Evolutionary conservation across 2,329 filamentous ascomycete genomes (phyloP).

Genomic region (Claviceps sp.): DNA sequence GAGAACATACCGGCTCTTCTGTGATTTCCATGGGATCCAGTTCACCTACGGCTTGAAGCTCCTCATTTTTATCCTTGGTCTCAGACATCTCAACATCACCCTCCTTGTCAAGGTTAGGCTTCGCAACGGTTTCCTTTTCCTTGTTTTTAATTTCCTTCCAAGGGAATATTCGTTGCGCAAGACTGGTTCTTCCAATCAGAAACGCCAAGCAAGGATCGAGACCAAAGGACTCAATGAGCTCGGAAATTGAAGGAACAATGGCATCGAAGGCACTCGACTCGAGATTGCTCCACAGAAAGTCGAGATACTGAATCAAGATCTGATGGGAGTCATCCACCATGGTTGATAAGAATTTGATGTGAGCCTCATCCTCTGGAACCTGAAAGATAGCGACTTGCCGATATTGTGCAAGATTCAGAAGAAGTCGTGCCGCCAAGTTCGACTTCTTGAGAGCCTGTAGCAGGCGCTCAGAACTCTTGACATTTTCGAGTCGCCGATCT

Average conservation of each 20-base stretch:
- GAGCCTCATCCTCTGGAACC: slow-evolving; percentile 55
- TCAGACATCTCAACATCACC: slow-evolving; percentile 43
- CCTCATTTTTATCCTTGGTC: slow-evolving; percentile 16
- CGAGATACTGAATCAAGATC: slow-evolving; percentile 76
- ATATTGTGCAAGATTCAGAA: slow-evolving; percentile 87
- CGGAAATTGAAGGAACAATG: slow-evolving; percentile 60
- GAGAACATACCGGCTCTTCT: slow-evolving; percentile 20
- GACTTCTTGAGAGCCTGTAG: slow-evolving; percentile 68
- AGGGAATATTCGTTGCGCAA: slow-evolving; percentile 49
- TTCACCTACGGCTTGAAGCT: slow-evolving; percentile 13
- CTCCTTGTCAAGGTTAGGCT: slow-evolving; percentile 31
- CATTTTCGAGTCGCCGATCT: slow-evolving; percentile 68
- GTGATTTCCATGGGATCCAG: slow-evolving; percentile 13
- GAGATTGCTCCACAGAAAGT: slow-evolving; percentile 72
- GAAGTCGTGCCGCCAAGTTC: slow-evolving; percentile 63
- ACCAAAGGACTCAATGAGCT: slow-evolving; percentile 65
- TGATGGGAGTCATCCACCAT: slow-evolving; percentile 84
- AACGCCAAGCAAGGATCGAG: slow-evolving; percentile 74
- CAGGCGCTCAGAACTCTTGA: slow-evolving; percentile 63
- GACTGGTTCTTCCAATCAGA: slow-evolving; percentile 62
- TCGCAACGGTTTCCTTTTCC: slow-evolving; percentile 15
- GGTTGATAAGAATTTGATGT: slow-evolving; percentile 79
- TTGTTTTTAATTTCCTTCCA: slow-evolving; percentile 21
- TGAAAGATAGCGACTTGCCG: slow-evolving; percentile 75
- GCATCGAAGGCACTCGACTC: slow-evolving; percentile 62